Evolutionary conservation across 345 rosid genomes (phyloP).

Genomic region (Euphorbia pulcherrima): DNA sequence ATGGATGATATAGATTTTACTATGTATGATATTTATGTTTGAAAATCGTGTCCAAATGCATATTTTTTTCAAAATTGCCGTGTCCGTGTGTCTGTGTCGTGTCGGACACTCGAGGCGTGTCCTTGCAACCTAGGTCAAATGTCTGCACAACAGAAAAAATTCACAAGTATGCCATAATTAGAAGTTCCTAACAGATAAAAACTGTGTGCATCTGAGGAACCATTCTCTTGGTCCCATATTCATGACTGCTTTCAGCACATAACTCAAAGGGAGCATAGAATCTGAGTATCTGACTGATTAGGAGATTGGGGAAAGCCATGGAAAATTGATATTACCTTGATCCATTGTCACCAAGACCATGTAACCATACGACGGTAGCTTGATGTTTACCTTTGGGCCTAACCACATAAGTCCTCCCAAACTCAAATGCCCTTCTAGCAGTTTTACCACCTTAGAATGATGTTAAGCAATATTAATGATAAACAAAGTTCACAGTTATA

Average conservation of each 20-base stretch:
- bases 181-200: not conserved
- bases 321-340: slow-evolving; percentile 50
- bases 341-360: slow-evolving; percentile 96
- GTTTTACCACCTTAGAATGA: slow-evolving; percentile 21
- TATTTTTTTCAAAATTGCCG: too few species aligned
- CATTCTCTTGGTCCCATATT: not conserved
- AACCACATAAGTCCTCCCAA: slow-evolving; percentile 92
- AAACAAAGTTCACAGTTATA: not conserved
- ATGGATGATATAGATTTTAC: too few species aligned
- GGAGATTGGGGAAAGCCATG: not conserved
- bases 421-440: slow-evolving; percentile 27
- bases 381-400: slow-evolving; percentile 95
- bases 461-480: not conserved
- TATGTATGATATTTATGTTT: too few species aligned
- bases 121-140: too few species aligned
- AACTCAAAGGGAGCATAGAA: not conserved
- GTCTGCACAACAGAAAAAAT: not conserved
- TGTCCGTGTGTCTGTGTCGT: too few species aligned
- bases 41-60: too few species aligned
- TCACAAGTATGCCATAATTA: not conserved
- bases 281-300: not conserved
- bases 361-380: slow-evolving; percentile 95
- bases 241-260: not conserved
- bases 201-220: not conserved
- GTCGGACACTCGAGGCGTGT: too few species aligned